Conservation (phyloP, 352 stramenopile species). For the Globisporangium takayamanum region DNA sequence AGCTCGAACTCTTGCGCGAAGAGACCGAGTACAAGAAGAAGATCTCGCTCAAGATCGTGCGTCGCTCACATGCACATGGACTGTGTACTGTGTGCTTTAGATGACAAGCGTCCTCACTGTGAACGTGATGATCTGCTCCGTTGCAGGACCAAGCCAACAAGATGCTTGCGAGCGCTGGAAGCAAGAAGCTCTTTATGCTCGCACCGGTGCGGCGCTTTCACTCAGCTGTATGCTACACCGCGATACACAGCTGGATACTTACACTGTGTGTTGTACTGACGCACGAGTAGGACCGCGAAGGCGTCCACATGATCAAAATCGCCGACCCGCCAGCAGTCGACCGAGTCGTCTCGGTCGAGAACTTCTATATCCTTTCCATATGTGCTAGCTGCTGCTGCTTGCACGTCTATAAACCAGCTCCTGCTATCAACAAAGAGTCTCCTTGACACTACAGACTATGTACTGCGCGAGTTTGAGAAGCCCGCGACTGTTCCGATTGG, state of each 20-base stretch:
- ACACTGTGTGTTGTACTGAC: too few species aligned
- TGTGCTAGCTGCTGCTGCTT: neutral
- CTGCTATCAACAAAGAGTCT: slow-evolving; percentile 1
- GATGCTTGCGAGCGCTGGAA: slow-evolving; percentile 40
- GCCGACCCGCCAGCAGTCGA: slow-evolving; percentile 28
- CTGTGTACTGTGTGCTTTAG: neutral
- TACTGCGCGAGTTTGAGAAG: slow-evolving; percentile 72
- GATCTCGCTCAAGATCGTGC: slow-evolving; percentile 62
- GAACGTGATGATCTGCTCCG: neutral
- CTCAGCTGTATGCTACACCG: too few species aligned
- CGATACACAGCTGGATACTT: too few species aligned
- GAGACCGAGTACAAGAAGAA: slow-evolving; percentile 68
- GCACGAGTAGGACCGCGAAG: slow-evolving; percentile 43
- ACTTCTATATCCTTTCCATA: slow-evolving; percentile 60
- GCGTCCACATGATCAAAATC: slow-evolving; percentile 63
- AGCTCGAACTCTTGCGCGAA: slow-evolving; percentile 54
- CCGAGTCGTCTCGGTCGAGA: slow-evolving; percentile 58
- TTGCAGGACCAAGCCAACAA: slow-evolving; percentile 70
- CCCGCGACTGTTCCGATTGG: slow-evolving; percentile 56
- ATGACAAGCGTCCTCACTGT: neutral
- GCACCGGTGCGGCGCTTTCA: slow-evolving; percentile 24
- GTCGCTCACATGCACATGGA: neutral
- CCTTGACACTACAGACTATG: slow-evolving; percentile 32
- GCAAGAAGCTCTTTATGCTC: slow-evolving; percentile 35
- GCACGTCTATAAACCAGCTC: slow-evolving; percentile 5